Evolutionary conservation across 129 eudicot species (phyloP), one percentile per base, ranked within the genome.

Genomic region (Glebionis coronaria): DNA sequence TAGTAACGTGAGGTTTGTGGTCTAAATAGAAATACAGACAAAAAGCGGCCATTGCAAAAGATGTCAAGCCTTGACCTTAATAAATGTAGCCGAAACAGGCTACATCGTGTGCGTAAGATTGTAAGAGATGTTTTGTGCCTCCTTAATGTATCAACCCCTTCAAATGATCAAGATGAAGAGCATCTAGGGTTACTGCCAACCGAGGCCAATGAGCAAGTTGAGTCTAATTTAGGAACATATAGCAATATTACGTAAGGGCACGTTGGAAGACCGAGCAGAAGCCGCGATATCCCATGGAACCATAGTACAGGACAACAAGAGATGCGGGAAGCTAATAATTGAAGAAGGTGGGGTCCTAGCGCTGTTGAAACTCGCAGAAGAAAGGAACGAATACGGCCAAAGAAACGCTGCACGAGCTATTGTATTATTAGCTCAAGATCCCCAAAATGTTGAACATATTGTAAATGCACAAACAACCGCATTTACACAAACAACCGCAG

Each of bases 271-370:
- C 5, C 72, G 91, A 20, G 51, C 82, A 3, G 91, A 82, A 27
- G 91, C 82, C 0, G 91, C 87, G 4, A 73, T 70, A 1, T 76
- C 80, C 12, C 80, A 82, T 11, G 91, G 79, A 0, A 76, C 87
- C 0, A 61, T 85, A 31, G 82, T 84, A 7, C 64, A 82, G 0
- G 90, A 84, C 44, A 84, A 84, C 25, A 82, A 81, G 13, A 71
- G 84, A 14, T 79, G 79, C 28, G 81, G 84, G 25, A 85, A 76
- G 51, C 35, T 85, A 19, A 85, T 85, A 15, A 79, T 85, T 18
- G 91, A 85, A 70, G 91, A 85, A 67, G 91, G 91, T 11, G 91
- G 87, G 1, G 79, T 85, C 3, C 78, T 65, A 6, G 87, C 91
- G 3, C 72, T 85, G 67, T n/a, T 85, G 40, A 76, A 73, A 35